Conservation (phyloP, 345 rosid species). For the Bruguiera sexangula region DNA sequence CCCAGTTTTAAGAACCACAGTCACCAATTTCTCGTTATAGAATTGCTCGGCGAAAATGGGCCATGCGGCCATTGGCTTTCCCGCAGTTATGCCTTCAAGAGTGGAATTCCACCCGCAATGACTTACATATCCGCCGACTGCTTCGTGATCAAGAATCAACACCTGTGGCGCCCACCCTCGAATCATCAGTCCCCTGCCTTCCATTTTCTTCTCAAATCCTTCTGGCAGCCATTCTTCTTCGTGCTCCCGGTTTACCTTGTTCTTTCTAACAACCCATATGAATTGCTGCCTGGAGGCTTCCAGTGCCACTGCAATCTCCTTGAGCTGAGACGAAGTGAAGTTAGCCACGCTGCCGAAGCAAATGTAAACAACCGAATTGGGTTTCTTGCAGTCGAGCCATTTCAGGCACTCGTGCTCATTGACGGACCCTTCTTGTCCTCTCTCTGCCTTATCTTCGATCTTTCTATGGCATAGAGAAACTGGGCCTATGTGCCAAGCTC, state of each 20-base stretch:
- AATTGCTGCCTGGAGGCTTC: constrained; percentile 49
- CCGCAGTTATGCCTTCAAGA: constrained; percentile 3
- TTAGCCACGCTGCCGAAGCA: constrained; percentile 45
- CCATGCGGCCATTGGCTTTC: constrained; percentile 8
- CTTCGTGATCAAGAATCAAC: constrained; percentile 3
- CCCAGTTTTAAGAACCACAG: neutral
- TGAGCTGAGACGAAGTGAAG: constrained; percentile 29
- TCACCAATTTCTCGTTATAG: constrained; percentile 10
- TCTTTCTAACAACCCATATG: constrained; percentile 49
- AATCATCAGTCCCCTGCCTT: neutral
- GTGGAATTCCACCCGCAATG: constrained; percentile 17
- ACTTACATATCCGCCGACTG: constrained; percentile 7
- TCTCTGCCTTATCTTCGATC: constrained; percentile 38
- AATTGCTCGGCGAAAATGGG: constrained; percentile 9
- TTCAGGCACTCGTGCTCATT: constrained; percentile 36
- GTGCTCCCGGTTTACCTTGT: constrained; percentile 23
- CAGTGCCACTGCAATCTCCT: constrained; percentile 47
- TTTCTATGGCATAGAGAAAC: constrained; percentile 33
- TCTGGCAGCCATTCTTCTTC: constrained; percentile 17
- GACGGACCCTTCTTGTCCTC: constrained; percentile 31
- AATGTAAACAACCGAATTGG: constrained; percentile 48
- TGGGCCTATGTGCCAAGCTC: constrained; percentile 28
- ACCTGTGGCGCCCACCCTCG: constrained; percentile 13
- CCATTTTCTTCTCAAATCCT: constrained; percentile 5
- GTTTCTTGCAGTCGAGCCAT: constrained; percentile 55